Conservation (phyloP, 345 rosid species). For the Nephelium lappaceum region DNA sequence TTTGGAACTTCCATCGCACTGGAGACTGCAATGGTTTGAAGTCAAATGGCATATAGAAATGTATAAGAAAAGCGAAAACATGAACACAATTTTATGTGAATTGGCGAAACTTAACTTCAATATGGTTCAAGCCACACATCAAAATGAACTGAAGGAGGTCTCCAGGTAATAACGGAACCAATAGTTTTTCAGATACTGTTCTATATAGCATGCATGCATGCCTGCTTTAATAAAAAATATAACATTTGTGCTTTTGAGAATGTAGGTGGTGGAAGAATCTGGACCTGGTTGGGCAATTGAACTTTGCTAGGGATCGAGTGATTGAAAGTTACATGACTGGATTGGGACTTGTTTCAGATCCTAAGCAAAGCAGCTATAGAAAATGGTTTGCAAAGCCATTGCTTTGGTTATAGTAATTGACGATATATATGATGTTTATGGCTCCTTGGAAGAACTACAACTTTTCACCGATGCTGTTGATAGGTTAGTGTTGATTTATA, state of each 20-base stretch:
- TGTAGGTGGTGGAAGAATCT: constrained; percentile 59
- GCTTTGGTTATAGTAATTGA: constrained; percentile 44
- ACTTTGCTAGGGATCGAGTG: constrained; percentile 49
- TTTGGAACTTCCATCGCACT: constrained; percentile 45
- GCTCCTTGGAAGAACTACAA: constrained; percentile 47
- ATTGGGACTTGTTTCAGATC: constrained; percentile 42
- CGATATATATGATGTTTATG: constrained; percentile 57
- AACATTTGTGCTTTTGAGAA: background rate
- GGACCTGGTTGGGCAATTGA: constrained; percentile 34
- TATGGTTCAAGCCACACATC: constrained; percentile 44
- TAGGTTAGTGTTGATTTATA: constrained; percentile 21
- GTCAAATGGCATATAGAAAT: constrained; percentile 43
- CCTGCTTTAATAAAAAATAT: background rate
- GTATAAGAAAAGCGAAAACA: constrained; percentile 14
- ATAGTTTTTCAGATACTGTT: no score
- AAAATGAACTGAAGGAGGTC: constrained; percentile 43
- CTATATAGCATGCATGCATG: no score
- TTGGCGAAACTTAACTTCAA: constrained; percentile 54
- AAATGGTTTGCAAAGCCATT: constrained; percentile 45
- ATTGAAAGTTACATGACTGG: constrained; percentile 52
- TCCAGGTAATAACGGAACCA: constrained; percentile 30
- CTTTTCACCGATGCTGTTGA: constrained; percentile 46
- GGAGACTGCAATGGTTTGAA: constrained; percentile 54
- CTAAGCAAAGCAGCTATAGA: constrained; percentile 35
- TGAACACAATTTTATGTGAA: constrained; percentile 15